Conservation (phyloP, 1,139 yeast genomes). For the Suhomyces bokatorum region DNA sequence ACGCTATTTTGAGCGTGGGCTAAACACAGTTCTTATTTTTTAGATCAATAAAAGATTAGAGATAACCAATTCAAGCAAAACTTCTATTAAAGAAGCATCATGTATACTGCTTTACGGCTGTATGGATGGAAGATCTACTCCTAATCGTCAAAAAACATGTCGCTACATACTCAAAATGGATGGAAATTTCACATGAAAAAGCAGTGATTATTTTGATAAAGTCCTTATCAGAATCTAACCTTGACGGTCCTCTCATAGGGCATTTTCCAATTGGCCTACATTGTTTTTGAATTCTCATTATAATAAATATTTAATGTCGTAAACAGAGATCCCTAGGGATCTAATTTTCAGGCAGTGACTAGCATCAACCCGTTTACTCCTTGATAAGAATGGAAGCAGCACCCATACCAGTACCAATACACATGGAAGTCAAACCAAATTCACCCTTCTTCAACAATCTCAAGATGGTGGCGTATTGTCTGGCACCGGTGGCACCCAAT, state of each 20-base stretch:
- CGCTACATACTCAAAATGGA: too few relatives aligned
- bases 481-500: constrained; percentile 92
- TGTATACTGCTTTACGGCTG: too few relatives aligned
- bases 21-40: neutral
- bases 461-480: constrained; percentile 86
- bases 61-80: too few relatives aligned
- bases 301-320: constrained; percentile 3
- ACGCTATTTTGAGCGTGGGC: too few relatives aligned
- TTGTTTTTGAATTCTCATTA: constrained; percentile 1
- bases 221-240: too few relatives aligned
- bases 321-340: neutral
- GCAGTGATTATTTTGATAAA: too few relatives aligned
- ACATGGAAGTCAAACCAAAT: constrained; percentile 91
- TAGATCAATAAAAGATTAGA: neutral
- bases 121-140: too few relatives aligned
- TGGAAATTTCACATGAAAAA: too few relatives aligned
- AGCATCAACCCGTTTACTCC: constrained; percentile 44
- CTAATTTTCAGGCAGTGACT: constrained; percentile 4
- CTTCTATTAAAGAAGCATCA: too few relatives aligned
- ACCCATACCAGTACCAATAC: constrained; percentile 98
- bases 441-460: constrained; percentile 79
- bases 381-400: constrained; percentile 85
- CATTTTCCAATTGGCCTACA: too few relatives aligned
- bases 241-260: too few relatives aligned
- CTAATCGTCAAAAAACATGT: too few relatives aligned